phyloP scores from a whole-genome alignment of 371 early-diverging fungal genomes.

The Mortierella sp. region DNA sequence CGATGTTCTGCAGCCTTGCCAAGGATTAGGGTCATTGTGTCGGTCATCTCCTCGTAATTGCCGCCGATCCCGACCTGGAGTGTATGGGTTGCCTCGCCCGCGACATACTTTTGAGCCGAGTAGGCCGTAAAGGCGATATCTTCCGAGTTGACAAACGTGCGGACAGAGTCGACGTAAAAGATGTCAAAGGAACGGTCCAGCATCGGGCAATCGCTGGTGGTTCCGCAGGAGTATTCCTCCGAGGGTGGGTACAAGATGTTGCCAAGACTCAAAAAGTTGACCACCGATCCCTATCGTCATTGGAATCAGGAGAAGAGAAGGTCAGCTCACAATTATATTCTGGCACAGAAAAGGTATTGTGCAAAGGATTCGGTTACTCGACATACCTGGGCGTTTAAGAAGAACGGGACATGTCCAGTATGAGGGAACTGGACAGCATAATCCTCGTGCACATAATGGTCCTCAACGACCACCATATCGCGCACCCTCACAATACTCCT shows the following conservation, averaged over 20 bases:
- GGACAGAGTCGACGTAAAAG: not conserved
- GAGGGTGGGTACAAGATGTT: not conserved
- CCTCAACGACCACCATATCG: not conserved
- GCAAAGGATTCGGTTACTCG: not conserved
- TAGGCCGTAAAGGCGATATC: not conserved
- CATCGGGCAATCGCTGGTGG: not conserved
- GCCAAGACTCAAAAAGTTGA: not conserved
- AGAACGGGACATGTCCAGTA: not conserved
- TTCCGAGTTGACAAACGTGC: not conserved
- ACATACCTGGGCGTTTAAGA: conserved; percentile 1
- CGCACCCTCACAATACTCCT: conserved; percentile 15
- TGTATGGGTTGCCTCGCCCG: not conserved
- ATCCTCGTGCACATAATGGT: conserved; percentile 5
- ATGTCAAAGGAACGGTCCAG: not conserved
- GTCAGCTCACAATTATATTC: not conserved
- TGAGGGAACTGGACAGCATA: not conserved
- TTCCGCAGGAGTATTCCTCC: not conserved
- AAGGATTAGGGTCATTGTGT: not conserved
- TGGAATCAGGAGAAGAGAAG: not conserved
- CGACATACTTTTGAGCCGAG: not conserved
- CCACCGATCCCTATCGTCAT: not conserved
- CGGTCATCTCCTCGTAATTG: not conserved
- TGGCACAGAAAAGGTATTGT: not conserved
- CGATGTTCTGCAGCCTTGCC: not conserved
- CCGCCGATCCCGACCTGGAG: not conserved